These are phyloP conservation scores for Heteromeles arbutifolia DNA, from an alignment of 306 rosid species.

Conservation along the genomic window DNA sequence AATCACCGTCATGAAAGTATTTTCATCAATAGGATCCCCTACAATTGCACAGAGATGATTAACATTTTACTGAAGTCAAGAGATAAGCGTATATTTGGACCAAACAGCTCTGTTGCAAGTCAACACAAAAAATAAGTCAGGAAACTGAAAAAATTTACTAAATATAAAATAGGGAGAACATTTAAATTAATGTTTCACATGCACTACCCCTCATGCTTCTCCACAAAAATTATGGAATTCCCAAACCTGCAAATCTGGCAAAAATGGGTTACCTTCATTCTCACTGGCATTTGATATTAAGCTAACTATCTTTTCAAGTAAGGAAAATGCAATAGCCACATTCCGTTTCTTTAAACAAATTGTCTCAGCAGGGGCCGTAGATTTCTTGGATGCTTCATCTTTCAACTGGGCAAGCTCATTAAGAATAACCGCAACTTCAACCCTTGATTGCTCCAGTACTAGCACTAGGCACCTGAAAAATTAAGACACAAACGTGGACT, in stretches of 20 bases:
- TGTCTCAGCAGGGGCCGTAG: conserved; percentile 48
- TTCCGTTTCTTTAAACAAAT: conserved; percentile 50
- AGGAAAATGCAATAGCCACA: conserved; percentile 72
- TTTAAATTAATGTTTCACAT: neutral
- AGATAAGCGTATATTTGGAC: neutral
- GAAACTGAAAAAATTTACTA: neutral
- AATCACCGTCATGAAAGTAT: conserved; percentile 47
- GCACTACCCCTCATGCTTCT: neutral
- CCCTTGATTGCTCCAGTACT: conserved; percentile 88
- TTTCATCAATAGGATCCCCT: conserved; percentile 58
- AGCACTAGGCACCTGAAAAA: conserved; percentile 73
- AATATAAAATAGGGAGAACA: neutral
- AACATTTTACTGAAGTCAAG: neutral
- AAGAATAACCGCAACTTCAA: conserved; percentile 87
- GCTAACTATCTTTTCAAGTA: conserved; percentile 81
- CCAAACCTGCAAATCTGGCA: neutral
- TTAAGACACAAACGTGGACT: conserved; percentile 19
- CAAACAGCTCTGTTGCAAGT: neutral
- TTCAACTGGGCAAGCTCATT: conserved; percentile 84
- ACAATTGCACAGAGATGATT: conserved; percentile 14
- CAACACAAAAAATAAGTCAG: neutral
- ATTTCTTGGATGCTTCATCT: conserved; percentile 66
- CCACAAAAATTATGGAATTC: neutral
- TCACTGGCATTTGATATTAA: conserved; percentile 50
- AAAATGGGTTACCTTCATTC: conserved; percentile 52